Percentiles rank a stretch among this genome's conserved stretches.
Conservation (phyloP, 768 basidiomycete genomes). For the Neoboletus brunneissimus region DNA sequence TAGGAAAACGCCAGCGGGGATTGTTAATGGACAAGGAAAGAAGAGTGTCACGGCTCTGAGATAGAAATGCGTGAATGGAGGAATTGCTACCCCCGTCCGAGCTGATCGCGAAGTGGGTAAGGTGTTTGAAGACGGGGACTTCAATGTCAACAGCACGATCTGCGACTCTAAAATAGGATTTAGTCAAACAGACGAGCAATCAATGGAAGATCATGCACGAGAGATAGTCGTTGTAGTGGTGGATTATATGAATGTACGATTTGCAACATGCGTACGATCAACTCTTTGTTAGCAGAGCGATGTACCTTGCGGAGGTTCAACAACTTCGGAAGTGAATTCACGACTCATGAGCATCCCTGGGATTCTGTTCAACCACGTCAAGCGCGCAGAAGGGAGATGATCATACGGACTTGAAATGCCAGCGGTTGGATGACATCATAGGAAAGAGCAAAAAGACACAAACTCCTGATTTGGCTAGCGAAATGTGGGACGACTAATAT, state of each 20-base stretch:
- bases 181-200: too few relatives aligned
- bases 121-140: constrained; percentile 49
- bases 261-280: constrained; percentile 50
- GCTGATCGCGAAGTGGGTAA: constrained; percentile 57
- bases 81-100: constrained; percentile 42
- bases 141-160: constrained; percentile 45
- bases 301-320: constrained; percentile 60
- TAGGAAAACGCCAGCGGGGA: constrained; percentile 55
- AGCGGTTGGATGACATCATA: too few relatives aligned
- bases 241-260: constrained; percentile 52
- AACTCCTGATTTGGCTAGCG: constrained; percentile 52
- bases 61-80: constrained; percentile 45
- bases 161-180: constrained; percentile 23
- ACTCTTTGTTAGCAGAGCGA: constrained; percentile 54
- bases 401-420: too few relatives aligned
- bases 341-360: too few relatives aligned
- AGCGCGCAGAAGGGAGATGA: too few relatives aligned
- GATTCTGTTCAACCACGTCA: too few relatives aligned
- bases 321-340: too few relatives aligned
- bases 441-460: constrained; percentile 56
- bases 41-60: constrained; percentile 50
- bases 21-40: constrained; percentile 56
- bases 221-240: constrained; percentile 53
- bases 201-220: constrained; percentile 40
- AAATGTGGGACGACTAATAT: constrained; percentile 61